These are phyloP conservation scores for Erythrobasidium hasegawianum DNA, from an alignment of 1,284 basidiomycete genomes.

Conservation along the genomic window DNA sequence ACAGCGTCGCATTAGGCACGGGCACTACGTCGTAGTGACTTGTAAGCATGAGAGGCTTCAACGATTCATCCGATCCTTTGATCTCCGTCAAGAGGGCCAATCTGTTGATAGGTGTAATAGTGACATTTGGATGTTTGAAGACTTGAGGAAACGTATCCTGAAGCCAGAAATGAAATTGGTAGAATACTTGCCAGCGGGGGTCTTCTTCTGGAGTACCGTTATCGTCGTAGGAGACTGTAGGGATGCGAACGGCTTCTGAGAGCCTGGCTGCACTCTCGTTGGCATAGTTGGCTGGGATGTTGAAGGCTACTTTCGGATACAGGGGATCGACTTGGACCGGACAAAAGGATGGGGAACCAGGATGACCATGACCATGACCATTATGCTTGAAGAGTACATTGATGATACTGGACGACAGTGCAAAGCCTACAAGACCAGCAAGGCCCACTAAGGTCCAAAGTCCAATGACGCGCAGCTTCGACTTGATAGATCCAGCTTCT, in stretches of 20 bases:
- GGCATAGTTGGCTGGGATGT: not conserved
- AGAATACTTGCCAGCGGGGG: slow-evolving; percentile 6
- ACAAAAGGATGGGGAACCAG: not conserved
- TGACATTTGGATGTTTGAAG: slow-evolving; percentile 54
- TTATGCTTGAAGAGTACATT: too few species aligned
- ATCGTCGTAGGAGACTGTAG: slow-evolving; percentile 10
- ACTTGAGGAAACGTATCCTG: slow-evolving; percentile 36
- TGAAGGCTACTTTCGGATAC: not conserved
- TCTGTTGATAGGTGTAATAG: slow-evolving; percentile 60
- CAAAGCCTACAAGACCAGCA: too few species aligned
- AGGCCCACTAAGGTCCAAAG: too few species aligned
- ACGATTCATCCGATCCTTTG: slow-evolving; percentile 56
- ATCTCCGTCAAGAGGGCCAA: slow-evolving; percentile 65
- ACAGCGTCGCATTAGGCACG: slow-evolving; percentile 56
- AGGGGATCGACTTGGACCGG: not conserved
- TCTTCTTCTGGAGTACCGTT: slow-evolving; percentile 8
- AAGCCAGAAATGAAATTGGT: slow-evolving; percentile 48
- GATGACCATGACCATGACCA: not conserved
- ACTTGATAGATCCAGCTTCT: too few species aligned
- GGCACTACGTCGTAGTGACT: slow-evolving; percentile 66
- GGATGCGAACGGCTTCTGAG: slow-evolving; percentile 3
- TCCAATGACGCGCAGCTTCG: too few species aligned
- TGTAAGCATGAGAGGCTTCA: slow-evolving; percentile 64
- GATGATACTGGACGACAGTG: too few species aligned
- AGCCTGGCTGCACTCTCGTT: not conserved